Conservation (phyloP, 2,329 filamentous ascomycete species). For the Metarhizium anisopliae region DNA sequence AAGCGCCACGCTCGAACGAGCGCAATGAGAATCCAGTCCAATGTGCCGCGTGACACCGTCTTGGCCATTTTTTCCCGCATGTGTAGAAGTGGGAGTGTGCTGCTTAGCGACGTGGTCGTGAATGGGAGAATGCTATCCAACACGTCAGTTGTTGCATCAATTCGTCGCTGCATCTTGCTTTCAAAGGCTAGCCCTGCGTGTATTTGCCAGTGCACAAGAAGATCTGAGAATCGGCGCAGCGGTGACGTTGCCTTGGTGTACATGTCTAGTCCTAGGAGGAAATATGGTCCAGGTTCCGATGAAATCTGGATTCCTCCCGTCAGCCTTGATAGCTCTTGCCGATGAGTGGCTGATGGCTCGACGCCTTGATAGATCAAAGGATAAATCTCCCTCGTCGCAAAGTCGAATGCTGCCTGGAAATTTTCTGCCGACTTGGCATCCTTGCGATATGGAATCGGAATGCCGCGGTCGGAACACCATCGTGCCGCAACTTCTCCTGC, state of each 20-base stretch:
- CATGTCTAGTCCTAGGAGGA: constrained; percentile 48
- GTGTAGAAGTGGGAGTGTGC: constrained; percentile 39
- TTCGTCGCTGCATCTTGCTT: constrained; percentile 19
- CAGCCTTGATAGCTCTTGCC: constrained; percentile 18
- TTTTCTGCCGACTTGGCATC: constrained; percentile 34
- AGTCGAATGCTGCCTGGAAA: constrained; percentile 25
- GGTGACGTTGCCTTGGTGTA: constrained; percentile 58
- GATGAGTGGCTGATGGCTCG: constrained; percentile 22
- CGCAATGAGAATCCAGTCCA: constrained; percentile 51
- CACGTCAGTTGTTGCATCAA: constrained; percentile 18
- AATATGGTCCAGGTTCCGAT: constrained; percentile 44
- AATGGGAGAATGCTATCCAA: constrained; percentile 37
- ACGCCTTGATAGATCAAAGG: constrained; percentile 21
- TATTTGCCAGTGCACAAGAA: constrained; percentile 59
- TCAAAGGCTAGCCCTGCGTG: constrained; percentile 46
- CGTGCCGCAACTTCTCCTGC: constrained; percentile 52
- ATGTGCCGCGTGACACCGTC: constrained; percentile 31
- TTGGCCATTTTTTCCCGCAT: constrained; percentile 44
- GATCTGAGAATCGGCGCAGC: constrained; percentile 54
- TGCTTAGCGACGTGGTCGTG: constrained; percentile 27
- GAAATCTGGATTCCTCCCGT: constrained; percentile 44
- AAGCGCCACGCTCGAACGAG: constrained; percentile 52
- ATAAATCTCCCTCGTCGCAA: constrained; percentile 25
- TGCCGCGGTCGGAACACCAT: constrained; percentile 48
- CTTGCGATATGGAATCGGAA: constrained; percentile 51